Conservation (phyloP, 2,329 filamentous ascomycete species). For the Alternaria brassicae region DNA sequence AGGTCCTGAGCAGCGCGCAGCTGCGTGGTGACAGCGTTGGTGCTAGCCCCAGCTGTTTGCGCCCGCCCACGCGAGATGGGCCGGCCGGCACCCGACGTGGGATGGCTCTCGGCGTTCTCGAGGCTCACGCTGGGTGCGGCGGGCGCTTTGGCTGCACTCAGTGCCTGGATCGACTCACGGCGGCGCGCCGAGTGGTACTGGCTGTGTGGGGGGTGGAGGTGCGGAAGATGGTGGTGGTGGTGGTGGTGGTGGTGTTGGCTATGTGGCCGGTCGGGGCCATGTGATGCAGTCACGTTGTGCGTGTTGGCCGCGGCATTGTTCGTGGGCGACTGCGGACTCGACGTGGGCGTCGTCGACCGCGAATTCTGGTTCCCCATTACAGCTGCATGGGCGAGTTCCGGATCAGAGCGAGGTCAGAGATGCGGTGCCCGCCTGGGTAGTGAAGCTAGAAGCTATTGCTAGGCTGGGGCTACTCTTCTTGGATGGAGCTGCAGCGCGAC, state of each 20-base stretch:
- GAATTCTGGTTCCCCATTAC: conserved; percentile 49
- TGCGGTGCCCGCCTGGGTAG: no score
- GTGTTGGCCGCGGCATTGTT: conserved; percentile 3
- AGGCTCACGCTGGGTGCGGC: conserved; percentile 50
- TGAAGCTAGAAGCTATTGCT: conserved; percentile 19
- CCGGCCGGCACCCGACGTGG: conserved; percentile 28
- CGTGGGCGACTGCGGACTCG: conserved; percentile 37
- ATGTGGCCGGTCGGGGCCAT: conserved; percentile 23
- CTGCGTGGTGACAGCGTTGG: conserved; percentile 34
- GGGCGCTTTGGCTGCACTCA: conserved; percentile 47
- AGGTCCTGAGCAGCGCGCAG: conserved; percentile 43
- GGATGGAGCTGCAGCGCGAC: conserved; percentile 29
- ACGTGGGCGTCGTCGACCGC: conserved; percentile 28
- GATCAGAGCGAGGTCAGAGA: conserved; percentile 5
- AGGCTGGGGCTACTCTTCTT: conserved; percentile 16
- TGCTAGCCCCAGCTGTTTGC: conserved; percentile 32
- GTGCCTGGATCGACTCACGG: conserved; percentile 51
- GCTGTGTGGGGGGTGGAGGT: conserved; percentile 24
- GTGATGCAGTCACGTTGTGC: conserved; percentile 28
- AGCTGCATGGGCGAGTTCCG: neutral
- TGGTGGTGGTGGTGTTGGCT: no score
- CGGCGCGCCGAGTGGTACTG: conserved; percentile 41
- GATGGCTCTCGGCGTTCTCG: conserved; percentile 46
- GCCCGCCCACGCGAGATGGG: conserved; percentile 40
- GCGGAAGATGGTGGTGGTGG: conserved; percentile 16